phyloP scores from a whole-genome alignment of 1,284 basidiomycete species.

The Marasmius tenuissimus region DNA sequence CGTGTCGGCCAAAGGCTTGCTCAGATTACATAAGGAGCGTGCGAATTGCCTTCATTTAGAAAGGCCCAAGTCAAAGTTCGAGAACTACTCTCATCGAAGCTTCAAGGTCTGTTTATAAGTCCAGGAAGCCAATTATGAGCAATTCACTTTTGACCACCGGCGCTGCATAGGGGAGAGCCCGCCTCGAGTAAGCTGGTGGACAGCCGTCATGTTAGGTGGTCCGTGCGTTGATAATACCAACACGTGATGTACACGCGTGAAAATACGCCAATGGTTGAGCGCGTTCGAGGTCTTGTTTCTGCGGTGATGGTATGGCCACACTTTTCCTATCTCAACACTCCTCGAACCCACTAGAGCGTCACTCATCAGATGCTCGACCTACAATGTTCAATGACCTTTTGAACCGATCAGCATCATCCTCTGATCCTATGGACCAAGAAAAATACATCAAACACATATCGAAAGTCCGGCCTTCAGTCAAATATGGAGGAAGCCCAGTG shows the following conservation, averaged over 20 bases:
- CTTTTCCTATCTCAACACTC: constrained; percentile 68
- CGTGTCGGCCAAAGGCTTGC: neutral
- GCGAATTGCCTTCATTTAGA: neutral
- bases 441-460: constrained; percentile 58
- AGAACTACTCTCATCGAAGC: no score
- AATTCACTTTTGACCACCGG: no score
- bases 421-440: constrained; percentile 48
- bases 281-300: neutral
- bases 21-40: neutral
- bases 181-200: no score
- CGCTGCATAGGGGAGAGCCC: no score
- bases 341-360: constrained; percentile 74
- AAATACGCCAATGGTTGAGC: neutral
- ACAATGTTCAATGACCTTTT: constrained; percentile 42
- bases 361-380: constrained; percentile 59
- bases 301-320: constrained; percentile 24
- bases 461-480: constrained; percentile 31
- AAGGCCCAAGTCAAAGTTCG: no score
- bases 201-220: no score
- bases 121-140: no score
- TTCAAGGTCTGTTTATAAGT: no score
- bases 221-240: neutral
- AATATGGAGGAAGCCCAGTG: neutral
- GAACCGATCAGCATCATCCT: constrained; percentile 30
- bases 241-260: neutral